Percentiles rank a stretch among this genome's conserved stretches.
Conservation (phyloP, 495 filamentous ascomycete genomes). For the Cercophora samala region DNA sequence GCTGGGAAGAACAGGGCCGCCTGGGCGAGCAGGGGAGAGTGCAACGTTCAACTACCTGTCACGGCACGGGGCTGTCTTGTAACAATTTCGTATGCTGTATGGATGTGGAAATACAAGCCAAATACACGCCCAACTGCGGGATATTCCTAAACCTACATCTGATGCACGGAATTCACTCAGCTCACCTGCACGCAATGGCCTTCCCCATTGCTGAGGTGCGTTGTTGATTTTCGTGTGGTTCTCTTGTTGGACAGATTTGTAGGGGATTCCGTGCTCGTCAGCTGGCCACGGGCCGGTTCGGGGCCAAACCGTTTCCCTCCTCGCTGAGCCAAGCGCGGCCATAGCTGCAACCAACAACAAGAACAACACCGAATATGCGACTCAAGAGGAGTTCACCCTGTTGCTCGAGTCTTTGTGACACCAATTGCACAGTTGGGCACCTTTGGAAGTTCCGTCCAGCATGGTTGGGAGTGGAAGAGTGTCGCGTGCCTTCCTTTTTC, state of each 20-base stretch:
- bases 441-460: not conserved
- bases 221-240: not conserved
- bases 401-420: not conserved
- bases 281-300: conserved; percentile 3
- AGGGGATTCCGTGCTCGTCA: not conserved
- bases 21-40: conserved; percentile 3
- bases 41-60: not conserved
- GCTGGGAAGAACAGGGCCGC: conserved; percentile 9
- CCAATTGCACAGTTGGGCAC: not conserved
- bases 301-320: not conserved
- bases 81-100: not conserved
- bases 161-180: not conserved
- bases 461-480: not conserved
- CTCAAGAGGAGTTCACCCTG: not conserved
- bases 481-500: not conserved
- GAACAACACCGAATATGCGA: not conserved
- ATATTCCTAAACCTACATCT: not conserved
- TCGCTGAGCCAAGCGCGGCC: not conserved
- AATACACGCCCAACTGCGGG: not conserved
- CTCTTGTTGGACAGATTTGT: not conserved
- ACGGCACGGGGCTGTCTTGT: not conserved
- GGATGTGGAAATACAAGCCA: not conserved
- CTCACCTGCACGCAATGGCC: not conserved
- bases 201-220: not conserved
- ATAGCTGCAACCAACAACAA: not conserved